Conservation (phyloP, 192 early-diverging fungal species). For the Backusella tarrabulga region DNA sequence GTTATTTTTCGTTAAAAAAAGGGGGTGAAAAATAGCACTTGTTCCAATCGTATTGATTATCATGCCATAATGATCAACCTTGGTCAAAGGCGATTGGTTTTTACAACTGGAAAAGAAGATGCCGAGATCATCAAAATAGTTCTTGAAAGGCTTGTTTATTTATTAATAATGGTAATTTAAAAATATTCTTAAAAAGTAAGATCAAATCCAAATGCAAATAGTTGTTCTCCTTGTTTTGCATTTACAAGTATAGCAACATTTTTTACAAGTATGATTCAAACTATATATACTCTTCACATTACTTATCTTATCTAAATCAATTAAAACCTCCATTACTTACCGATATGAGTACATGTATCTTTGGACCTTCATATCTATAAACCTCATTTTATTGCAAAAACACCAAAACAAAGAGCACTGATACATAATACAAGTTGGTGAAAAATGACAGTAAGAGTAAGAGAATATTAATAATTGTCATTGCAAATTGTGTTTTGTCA, state of each 20-base stretch:
- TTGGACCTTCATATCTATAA: no score
- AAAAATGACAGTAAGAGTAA: no score
- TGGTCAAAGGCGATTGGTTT: not conserved
- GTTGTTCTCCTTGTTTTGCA: not conserved
- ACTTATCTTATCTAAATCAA: not conserved
- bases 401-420: no score
- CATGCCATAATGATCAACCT: not conserved
- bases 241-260: not conserved
- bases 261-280: not conserved
- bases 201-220: not conserved
- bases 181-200: not conserved
- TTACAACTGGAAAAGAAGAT: not conserved
- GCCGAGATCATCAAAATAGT: not conserved
- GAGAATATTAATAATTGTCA: no score
- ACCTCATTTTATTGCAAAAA: no score
- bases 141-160: not conserved
- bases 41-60: not conserved
- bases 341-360: no score
- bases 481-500: no score
- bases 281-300: not conserved
- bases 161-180: not conserved
- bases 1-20: not conserved
- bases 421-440: no score
- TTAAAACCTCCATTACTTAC: no score
- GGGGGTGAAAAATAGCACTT: not conserved